These are phyloP conservation scores for Sanghuangporus weigelae DNA, from an alignment of 1,284 basidiomycete genomes.

Conservation along the genomic window DNA sequence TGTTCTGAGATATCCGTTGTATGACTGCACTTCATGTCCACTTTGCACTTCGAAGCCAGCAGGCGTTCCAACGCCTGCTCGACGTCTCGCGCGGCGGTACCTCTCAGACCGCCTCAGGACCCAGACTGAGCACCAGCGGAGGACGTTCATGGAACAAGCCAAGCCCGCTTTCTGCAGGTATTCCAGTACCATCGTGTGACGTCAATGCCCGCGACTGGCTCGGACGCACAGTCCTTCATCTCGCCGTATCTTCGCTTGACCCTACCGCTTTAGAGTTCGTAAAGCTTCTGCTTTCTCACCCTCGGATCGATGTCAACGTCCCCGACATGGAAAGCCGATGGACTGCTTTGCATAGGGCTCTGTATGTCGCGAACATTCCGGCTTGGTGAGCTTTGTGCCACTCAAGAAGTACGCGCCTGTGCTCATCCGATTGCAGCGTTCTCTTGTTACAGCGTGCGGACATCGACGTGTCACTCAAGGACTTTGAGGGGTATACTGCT, in stretches of 20 bases:
- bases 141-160: constrained; percentile 64
- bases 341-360: constrained; percentile 88
- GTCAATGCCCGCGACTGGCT: constrained; percentile 71
- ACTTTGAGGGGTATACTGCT: constrained; percentile 87
- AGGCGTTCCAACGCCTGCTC: constrained; percentile 78
- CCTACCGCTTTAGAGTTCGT: constrained; percentile 75
- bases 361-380: constrained; percentile 84
- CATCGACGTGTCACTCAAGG: constrained; percentile 74
- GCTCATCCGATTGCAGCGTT: constrained; percentile 37
- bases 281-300: constrained; percentile 73
- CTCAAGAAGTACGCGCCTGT: neutral
- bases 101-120: constrained; percentile 32
- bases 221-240: constrained; percentile 81
- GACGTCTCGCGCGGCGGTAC: constrained; percentile 41
- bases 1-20: constrained; percentile 28
- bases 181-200: constrained; percentile 37
- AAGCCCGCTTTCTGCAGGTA: constrained; percentile 34
- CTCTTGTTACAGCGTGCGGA: constrained; percentile 74
- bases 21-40: constrained; percentile 82
- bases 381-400: constrained; percentile 49
- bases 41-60: constrained; percentile 71
- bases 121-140: constrained; percentile 33
- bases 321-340: constrained; percentile 84
- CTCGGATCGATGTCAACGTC: constrained; percentile 77
- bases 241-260: constrained; percentile 61